phyloP scores from a whole-genome alignment of 179 eudicot genomes.

The Carnegiea gigantea region DNA sequence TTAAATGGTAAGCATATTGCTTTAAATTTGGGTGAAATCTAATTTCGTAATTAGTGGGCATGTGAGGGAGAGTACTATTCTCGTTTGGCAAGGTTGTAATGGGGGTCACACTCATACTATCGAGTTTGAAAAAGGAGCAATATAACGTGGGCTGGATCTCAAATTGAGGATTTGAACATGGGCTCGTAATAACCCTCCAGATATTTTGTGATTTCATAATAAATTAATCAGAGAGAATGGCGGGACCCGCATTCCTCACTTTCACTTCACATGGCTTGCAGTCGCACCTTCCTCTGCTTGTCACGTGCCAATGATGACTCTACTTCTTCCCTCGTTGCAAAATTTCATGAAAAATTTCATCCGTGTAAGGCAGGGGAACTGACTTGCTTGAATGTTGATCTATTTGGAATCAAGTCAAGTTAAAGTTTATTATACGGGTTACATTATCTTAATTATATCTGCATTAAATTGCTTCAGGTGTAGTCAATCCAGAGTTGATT shows the following conservation, averaged over 20 bases:
- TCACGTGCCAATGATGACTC: slow-evolving; percentile 17
- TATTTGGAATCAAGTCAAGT: too few species aligned
- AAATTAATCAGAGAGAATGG: slow-evolving; percentile 1
- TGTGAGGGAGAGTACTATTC: background rate
- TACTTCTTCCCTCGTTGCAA: background rate
- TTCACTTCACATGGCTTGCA: slow-evolving; percentile 20
- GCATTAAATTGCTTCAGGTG: too few species aligned
- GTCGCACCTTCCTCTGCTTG: slow-evolving; percentile 6
- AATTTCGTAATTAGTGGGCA: background rate
- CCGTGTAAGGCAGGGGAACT: too few species aligned
- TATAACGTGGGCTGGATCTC: slow-evolving; percentile 15
- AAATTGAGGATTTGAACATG: slow-evolving; percentile 25
- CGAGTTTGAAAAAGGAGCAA: background rate
- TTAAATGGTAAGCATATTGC: too few species aligned
- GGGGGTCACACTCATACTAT: background rate
- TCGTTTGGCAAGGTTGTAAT: background rate
- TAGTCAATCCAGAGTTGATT: too few species aligned
- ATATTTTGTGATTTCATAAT: background rate
- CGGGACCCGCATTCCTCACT: slow-evolving; percentile 22
- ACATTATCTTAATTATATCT: too few species aligned
- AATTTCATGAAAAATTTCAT: background rate
- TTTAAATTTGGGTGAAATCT: background rate
- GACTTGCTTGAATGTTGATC: too few species aligned
- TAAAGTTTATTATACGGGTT: too few species aligned
- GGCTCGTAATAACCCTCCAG: slow-evolving; percentile 16